These are phyloP conservation scores for Mycocentrospora acerina DNA, from an alignment of 2,329 filamentous ascomycete genomes.

Conservation along the genomic window DNA sequence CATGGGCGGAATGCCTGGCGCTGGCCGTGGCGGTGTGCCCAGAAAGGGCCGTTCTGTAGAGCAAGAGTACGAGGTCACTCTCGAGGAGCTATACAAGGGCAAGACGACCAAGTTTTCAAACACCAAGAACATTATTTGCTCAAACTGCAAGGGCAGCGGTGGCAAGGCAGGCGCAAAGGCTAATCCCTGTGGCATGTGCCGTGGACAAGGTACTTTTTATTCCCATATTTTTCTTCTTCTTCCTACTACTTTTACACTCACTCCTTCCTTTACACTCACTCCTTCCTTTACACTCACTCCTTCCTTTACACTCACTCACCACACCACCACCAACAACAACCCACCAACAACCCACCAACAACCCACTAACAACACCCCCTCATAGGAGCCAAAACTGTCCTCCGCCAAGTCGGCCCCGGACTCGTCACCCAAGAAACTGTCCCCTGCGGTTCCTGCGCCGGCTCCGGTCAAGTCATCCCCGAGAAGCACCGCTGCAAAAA, in stretches of 20 bases:
- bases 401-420: constrained; percentile 83
- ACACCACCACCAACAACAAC: constrained; percentile 15
- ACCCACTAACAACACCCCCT: constrained; percentile 17
- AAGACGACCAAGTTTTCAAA: constrained; percentile 97
- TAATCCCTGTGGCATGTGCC: constrained; percentile 79
- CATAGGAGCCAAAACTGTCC: constrained; percentile 67
- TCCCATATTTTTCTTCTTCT: too few relatives aligned
- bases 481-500: constrained; percentile 99
- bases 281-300: too few relatives aligned
- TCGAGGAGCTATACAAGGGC: constrained; percentile 97
- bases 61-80: constrained; percentile 83
- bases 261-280: too few relatives aligned
- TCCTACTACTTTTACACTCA: too few relatives aligned
- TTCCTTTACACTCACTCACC: too few relatives aligned
- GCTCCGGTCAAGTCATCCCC: constrained; percentile 83
- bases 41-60: constrained; percentile 80
- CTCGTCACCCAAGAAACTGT: constrained; percentile 79
- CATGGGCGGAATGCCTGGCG: constrained; percentile 52
- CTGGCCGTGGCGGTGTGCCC: constrained; percentile 54
- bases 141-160: constrained; percentile 81
- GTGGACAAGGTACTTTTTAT: constrained; percentile 65
- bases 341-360: not conserved
- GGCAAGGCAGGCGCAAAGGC: constrained; percentile 90
- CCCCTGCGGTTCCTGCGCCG: constrained; percentile 79
- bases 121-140: constrained; percentile 90